Evolutionary conservation across 1,284 basidiomycete genomes (phyloP).

Genomic region (Cutaneotrichosporon spelunceum): DNA sequence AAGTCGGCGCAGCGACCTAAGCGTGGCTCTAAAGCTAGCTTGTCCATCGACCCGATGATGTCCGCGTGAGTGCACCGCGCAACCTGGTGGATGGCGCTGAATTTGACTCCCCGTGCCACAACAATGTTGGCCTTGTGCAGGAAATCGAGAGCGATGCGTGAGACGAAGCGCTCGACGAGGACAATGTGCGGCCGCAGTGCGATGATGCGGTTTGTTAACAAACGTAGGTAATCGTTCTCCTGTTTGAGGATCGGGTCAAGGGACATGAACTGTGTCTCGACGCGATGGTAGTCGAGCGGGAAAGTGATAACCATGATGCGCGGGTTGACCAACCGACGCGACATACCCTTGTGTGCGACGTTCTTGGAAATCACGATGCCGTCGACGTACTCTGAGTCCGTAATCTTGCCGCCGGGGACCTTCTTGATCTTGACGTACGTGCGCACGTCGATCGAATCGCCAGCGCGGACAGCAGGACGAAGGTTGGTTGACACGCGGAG

Average conservation of each 20-base stretch:
- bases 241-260: conserved; percentile 89
- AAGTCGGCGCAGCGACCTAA: conserved; percentile 88
- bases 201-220: conserved; percentile 82
- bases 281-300: conserved; percentile 89
- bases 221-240: conserved; percentile 90
- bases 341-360: conserved; percentile 81
- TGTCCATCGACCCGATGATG: conserved; percentile 92
- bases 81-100: conserved; percentile 79
- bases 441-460: conserved; percentile 86
- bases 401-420: conserved; percentile 86
- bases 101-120: conserved; percentile 86
- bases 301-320: conserved; percentile 95
- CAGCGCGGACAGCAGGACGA: conserved; percentile 54
- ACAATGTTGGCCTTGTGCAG: conserved; percentile 82
- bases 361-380: conserved; percentile 98
- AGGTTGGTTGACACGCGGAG: conserved; percentile 48
- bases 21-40: conserved; percentile 82
- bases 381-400: conserved; percentile 93
- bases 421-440: conserved; percentile 98
- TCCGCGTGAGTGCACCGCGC: conserved; percentile 93
- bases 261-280: conserved; percentile 90
- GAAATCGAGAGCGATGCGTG: conserved; percentile 85
- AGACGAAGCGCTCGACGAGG: conserved; percentile 87
- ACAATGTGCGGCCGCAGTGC: conserved; percentile 89
- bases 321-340: conserved; percentile 58